Evolutionary conservation across 2,329 filamentous ascomycete species (phyloP), one percentile per base, ranked within the genome.

Genomic region (Cladophialophora carrionii): DNA sequence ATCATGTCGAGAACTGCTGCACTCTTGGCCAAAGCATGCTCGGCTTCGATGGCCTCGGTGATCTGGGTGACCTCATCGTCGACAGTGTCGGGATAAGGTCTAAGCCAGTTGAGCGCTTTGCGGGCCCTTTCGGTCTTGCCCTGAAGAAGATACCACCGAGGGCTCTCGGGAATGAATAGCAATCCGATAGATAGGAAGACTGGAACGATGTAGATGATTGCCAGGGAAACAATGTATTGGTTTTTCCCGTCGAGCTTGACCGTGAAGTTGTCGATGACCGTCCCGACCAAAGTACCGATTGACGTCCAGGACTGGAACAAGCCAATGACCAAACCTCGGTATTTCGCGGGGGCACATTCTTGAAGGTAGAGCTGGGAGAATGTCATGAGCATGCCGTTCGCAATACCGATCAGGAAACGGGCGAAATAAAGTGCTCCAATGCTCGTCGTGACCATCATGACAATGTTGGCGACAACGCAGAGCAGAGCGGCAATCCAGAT

Each of bases 361-460:
- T 84, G 82, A 14, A 84, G 76, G 67, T 82, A 83, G 0, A 83
- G 72, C 63, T 83, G 81, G 0, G 79, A 78, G 65, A 82, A 85
- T 1, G 83, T 85, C 83, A 85, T 84, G 72, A 85, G 82, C 70
- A 84, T 81, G 2, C 84, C 84, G 70, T 86, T 86, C 5, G 83
- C 82, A 4, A 86, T 64, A 2, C 85, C 85, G 62, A 86, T 83
- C 17, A 86, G 72, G 6, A 86, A 74, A 43, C 84, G 80, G 9
- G 83, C 84, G 26, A 80, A 78, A 63, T 87, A 86, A 4, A 87
- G 79, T 0, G 79, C 82, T 17, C 78, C 82, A 43, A 87, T 84
- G 62, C 76, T 73, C 6, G 77, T 79, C 0, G 83, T 85, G 2
- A 80, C 78, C 83, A 86, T 86, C 84, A 86, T 86, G 70, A 86